These are phyloP conservation scores for Zygosaccharomyces kombuchaensis DNA, from an alignment of 805 yeast genomes.

Conservation along the genomic window DNA sequence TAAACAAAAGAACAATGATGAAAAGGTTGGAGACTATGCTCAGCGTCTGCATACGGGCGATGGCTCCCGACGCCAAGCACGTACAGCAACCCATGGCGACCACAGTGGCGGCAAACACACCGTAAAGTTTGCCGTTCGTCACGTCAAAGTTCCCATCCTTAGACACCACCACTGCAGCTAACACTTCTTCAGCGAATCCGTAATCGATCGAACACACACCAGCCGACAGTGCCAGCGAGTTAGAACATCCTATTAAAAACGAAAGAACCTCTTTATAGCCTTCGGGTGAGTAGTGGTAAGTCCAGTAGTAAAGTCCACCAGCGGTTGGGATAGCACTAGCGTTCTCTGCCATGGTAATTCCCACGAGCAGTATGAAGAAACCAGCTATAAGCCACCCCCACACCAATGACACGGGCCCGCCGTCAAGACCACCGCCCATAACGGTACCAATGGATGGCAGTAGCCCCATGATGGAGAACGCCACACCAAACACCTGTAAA, in stretches of 20 bases:
- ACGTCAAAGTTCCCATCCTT: conserved; percentile 53
- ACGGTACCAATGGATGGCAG: conserved; percentile 60
- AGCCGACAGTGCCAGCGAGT: conserved; percentile 61
- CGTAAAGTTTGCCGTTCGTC: conserved; percentile 53
- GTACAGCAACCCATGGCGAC: conserved; percentile 50
- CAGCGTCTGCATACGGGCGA: conserved; percentile 56
- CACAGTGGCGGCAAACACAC: conserved; percentile 60
- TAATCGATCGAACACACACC: conserved; percentile 66
- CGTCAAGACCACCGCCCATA: conserved; percentile 48
- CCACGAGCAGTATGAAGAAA: conserved; percentile 52
- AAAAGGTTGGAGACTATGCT: conserved; percentile 53
- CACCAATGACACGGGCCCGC: conserved; percentile 56
- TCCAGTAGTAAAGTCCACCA: conserved; percentile 71
- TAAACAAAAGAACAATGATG: conserved; percentile 50
- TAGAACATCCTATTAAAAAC: conserved; percentile 62
- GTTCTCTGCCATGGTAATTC: conserved; percentile 59
- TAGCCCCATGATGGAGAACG: conserved; percentile 69
- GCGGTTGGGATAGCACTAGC: conserved; percentile 71
- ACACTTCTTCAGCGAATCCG: conserved; percentile 60
- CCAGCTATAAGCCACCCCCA: conserved; percentile 73
- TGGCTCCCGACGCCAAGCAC: conserved; percentile 50
- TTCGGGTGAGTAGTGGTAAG: conserved; percentile 61
- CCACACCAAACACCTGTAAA: conserved; percentile 63
- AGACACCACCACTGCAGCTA: conserved; percentile 54
- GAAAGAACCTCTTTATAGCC: conserved; percentile 48